Conservation (phyloP, 208 protist genomes). For the Willaertia magna region DNA sequence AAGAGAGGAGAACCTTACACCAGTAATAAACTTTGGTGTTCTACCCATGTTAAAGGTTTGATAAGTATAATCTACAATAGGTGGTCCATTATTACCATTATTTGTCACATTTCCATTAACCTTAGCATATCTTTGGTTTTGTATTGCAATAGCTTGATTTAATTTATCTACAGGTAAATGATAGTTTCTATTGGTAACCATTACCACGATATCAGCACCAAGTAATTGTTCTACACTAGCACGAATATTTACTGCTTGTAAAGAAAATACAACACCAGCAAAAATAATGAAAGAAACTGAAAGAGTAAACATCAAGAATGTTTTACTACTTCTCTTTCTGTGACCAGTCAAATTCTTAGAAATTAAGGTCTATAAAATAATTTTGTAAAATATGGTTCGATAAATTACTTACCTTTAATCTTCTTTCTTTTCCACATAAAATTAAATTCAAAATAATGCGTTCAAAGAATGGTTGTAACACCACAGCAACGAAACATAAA, state of each 20-base stretch:
- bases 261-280: slow-evolving; percentile 51
- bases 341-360: slow-evolving; percentile 73
- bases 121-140: slow-evolving; percentile 18
- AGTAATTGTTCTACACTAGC: slow-evolving; percentile 35
- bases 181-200: slow-evolving; percentile 25
- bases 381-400: too few relatives aligned
- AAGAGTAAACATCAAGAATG: slow-evolving; percentile 83
- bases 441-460: slow-evolving; percentile 48
- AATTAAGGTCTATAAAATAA: slow-evolving; percentile 67
- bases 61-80: too few relatives aligned
- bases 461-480: slow-evolving; percentile 57
- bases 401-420: too few relatives aligned
- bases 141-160: slow-evolving; percentile 34
- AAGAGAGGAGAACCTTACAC: neutral
- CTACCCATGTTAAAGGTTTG: slow-evolving; percentile 32
- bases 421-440: slow-evolving; percentile 60
- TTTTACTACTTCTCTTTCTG: slow-evolving; percentile 64
- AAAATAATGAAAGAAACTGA: slow-evolving; percentile 67
- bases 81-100: too few relatives aligned
- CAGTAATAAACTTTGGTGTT: neutral
- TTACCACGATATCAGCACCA: slow-evolving; percentile 46
- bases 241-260: slow-evolving; percentile 40
- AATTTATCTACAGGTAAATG: slow-evolving; percentile 41
- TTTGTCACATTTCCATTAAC: too few relatives aligned
- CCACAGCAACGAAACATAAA: slow-evolving; percentile 60